Conservation (phyloP, 202 grass and related monocot genomes). For the Panicum hallii region DNA sequence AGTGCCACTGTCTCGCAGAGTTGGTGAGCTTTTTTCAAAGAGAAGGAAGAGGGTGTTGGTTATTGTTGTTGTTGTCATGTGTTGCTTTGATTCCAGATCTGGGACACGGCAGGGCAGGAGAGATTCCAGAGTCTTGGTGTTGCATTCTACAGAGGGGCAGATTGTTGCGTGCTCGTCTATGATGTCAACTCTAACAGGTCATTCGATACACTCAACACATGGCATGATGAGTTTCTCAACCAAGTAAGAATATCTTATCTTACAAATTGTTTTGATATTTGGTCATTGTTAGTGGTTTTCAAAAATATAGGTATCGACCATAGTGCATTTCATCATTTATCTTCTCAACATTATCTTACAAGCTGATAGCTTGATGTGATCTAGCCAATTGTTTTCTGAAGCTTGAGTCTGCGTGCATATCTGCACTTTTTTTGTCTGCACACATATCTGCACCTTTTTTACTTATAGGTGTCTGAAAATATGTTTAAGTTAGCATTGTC, state of each 20-base stretch:
- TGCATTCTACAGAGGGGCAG: constrained; percentile 96
- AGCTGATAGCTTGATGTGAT: constrained; percentile 38
- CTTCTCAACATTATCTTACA: constrained; percentile 28
- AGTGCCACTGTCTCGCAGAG: neutral
- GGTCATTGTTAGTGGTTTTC: constrained; percentile 1
- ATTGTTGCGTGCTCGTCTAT: constrained; percentile 98
- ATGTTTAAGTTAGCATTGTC: neutral
- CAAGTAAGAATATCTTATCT: constrained; percentile 59
- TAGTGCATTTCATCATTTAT: constrained; percentile 14
- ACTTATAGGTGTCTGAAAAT: neutral
- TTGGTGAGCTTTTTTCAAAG: constrained; percentile 13
- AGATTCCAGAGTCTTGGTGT: constrained; percentile 99
- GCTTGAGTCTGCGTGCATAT: constrained; percentile 29
- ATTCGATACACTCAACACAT: constrained; percentile 94
- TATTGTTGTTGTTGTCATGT: constrained; percentile 26
- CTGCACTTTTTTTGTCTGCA: neutral
- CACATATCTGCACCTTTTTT: neutral
- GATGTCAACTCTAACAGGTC: constrained; percentile 92
- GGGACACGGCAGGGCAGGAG: constrained; percentile 98
- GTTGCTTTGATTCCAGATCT: constrained; percentile 68
- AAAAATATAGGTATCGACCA: neutral
- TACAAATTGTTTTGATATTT: constrained; percentile 12
- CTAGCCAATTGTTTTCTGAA: neutral
- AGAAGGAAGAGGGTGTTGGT: neutral
- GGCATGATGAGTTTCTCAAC: constrained; percentile 98